Evolutionary conservation across 1,284 basidiomycete genomes (phyloP).

Genomic region (Naganishia albida): DNA sequence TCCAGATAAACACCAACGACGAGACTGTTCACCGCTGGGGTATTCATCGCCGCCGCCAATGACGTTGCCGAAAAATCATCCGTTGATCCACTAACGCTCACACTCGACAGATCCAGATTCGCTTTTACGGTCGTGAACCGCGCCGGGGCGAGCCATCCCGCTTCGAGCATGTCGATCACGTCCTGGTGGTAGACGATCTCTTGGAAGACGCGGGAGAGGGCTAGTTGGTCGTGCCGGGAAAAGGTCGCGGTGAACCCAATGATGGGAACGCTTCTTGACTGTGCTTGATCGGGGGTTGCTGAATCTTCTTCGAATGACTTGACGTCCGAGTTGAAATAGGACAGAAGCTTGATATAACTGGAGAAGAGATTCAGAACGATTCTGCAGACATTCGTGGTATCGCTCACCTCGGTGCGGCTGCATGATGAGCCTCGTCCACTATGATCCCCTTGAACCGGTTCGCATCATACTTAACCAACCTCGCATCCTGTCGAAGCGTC

Average conservation of each 20-base stretch:
- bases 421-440: slow-evolving; percentile 93
- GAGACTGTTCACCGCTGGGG: slow-evolving; percentile 69
- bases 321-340: slow-evolving; percentile 65
- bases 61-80: slow-evolving; percentile 79
- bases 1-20: slow-evolving; percentile 80
- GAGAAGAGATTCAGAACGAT: neutral
- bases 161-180: slow-evolving; percentile 88
- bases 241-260: slow-evolving; percentile 96
- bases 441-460: slow-evolving; percentile 74
- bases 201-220: slow-evolving; percentile 84
- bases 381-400: neutral
- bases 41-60: slow-evolving; percentile 77
- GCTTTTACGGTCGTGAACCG: slow-evolving; percentile 79
- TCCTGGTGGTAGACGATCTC: slow-evolving; percentile 93
- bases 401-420: slow-evolving; percentile 80
- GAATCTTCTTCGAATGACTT: slow-evolving; percentile 7
- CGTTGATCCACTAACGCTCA: slow-evolving; percentile 64
- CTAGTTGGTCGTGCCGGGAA: slow-evolving; percentile 84
- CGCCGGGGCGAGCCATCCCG: slow-evolving; percentile 84
- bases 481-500: slow-evolving; percentile 67
- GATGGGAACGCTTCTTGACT: slow-evolving; percentile 64
- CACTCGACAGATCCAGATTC: slow-evolving; percentile 67
- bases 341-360: slow-evolving; percentile 75
- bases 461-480: slow-evolving; percentile 80
- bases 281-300: neutral